Conservation (phyloP, 2,329 filamentous ascomycete genomes). For the Microdochium trichocladiopsis region DNA sequence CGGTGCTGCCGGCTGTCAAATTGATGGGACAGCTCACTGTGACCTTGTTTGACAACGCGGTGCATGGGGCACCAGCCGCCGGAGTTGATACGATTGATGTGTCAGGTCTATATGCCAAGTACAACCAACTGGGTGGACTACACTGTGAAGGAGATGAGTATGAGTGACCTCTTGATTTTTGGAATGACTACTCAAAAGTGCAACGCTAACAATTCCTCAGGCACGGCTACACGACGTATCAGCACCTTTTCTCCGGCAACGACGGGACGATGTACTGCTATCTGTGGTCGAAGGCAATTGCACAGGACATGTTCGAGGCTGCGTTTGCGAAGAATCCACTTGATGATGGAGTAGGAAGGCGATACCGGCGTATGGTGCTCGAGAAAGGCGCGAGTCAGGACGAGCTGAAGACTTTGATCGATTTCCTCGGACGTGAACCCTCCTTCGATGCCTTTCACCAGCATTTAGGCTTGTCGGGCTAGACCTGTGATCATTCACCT, state of each 20-base stretch:
- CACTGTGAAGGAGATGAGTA: not conserved
- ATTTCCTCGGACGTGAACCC: constrained; percentile 47
- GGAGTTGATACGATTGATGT: not conserved
- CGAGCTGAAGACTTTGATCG: constrained; percentile 41
- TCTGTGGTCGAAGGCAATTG: constrained; percentile 40
- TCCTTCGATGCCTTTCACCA: no score
- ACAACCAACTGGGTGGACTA: not conserved
- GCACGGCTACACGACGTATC: not conserved
- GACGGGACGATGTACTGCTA: constrained; percentile 40
- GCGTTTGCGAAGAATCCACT: constrained; percentile 43
- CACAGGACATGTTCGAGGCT: constrained; percentile 44
- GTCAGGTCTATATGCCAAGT: not conserved
- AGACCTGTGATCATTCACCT: no score
- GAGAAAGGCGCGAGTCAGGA: constrained; percentile 48
- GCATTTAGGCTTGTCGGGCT: no score
- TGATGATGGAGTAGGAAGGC: constrained; percentile 35
- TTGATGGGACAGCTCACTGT: constrained; percentile 46
- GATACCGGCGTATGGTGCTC: constrained; percentile 41
- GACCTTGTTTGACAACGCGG: constrained; percentile 45
- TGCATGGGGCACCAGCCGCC: not conserved
- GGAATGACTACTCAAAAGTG: not conserved
- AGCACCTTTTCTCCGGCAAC: not conserved
- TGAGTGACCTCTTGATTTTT: no score
- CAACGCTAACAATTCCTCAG: not conserved
- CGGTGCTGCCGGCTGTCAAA: constrained; percentile 39